Base-by-base conservation (phyloP, 129 eudicot species). In the Lonicera japonica region DNA sequence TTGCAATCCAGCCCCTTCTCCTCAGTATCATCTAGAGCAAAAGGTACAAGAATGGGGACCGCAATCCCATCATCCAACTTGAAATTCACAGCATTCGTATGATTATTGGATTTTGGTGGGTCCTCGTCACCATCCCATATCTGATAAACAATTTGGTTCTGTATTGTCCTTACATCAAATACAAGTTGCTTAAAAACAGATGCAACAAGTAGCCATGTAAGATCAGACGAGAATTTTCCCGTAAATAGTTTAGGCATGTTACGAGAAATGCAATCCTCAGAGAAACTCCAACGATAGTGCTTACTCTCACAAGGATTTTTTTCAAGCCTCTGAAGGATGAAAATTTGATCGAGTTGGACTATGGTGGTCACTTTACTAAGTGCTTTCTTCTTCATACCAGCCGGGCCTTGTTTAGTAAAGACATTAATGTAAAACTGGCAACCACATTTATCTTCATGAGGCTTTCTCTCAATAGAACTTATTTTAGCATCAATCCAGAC, bases 401-500 rank as follows among this genome's bases (percentile, higher is more conserved):
- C 74, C 11, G 90, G 82, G 38, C 88, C 95, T 80, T 86, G 90
- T 38, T 75, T 77, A 62, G 74, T 20, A 65, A 82, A 85, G 72
- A 80, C 64, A 61, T 75, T 83, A 51, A 94, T 79, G 56, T 80
- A 75, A 68, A 88, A 94, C 29, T 77, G 64, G 79, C 99, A 94
- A 0, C 54, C 21, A 61, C 99, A 94, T 53, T 66, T 67, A 17
- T 43, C 61, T 60, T 75, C 89, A 75, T 94, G 95, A 17, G 95
- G 95, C 67, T 82, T 83, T 77, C 96, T 83, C 89, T 88, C 89
- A 5, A 94, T 64, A n/a, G 96, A 94, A 61, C 78, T 76, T 76
- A 94, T 73, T 70, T 68, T 94, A 48, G 92, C 99, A 80, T 94
- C 99, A 50, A 74, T 48, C 95, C 92, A 94, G 23, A 75, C 87